Base-by-base conservation (phyloP, 164 flowering plant genomes). In the Paratinospora sagittata region DNA sequence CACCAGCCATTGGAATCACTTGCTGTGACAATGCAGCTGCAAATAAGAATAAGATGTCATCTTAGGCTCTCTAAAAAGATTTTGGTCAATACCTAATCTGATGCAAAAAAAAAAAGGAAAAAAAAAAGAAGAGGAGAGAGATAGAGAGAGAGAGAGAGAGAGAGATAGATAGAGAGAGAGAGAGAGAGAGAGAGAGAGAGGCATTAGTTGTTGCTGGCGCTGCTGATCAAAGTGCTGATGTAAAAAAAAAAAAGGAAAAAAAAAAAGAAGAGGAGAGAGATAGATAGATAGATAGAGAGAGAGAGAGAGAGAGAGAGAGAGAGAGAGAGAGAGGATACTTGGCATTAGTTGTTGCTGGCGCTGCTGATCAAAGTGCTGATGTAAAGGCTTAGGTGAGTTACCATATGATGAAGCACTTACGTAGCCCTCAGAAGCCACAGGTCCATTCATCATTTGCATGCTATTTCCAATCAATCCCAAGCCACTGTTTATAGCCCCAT, bases 401-500 rank as follows among this genome's bases (percentile, higher is more conserved):
- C 81, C 83, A 82, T 80, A 84, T 9, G 86, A 33, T 26, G 87
- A 73, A 21, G 82, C 73, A 68, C 79, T 71, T 73, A 85, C 26
- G 82, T 81, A 87, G 63, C 89, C 87, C 66, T 89, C 97, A 70
- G 96, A 87, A 30, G 80, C 69, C 14, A 83, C 80, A 36, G 88
- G 72, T 72, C 87, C 95, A 81, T 86, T 87, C 66, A 85, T 79
- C 73, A 82, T 43, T 66, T 81, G 90, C 73, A 84, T 55, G 78
- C 82, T 89, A 78, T 71, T 91, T 68, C 86, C 87, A 57, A 77
- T 74, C 83, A 86, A 78, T 30, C 88, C 89, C 26, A 87, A 67
- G 1, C 92, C 89, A 69, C 91, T 85, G 84, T 86, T 92, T 49
- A 84, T 13, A 58, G 88, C 66, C 47, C 94, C 93, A 85, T 83